Percentiles rank a stretch among this genome's conserved stretches.
Evolutionary conservation across 2,329 filamentous ascomycete species (phyloP).

Genomic region (Colletotrichum zoysiae): DNA sequence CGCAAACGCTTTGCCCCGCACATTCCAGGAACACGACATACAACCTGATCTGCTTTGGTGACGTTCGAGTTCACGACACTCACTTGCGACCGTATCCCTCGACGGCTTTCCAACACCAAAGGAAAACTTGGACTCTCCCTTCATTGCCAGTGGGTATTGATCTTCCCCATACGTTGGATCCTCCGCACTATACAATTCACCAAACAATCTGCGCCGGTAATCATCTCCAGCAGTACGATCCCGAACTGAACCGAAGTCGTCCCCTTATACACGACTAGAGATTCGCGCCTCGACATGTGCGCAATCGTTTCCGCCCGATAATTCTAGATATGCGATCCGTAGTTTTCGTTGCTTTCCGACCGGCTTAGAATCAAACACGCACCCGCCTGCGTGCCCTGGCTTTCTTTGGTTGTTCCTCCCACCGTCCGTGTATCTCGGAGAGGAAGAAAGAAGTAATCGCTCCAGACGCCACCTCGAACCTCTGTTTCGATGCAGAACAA

Average conservation of each 20-base stretch:
- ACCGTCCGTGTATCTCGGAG: background rate
- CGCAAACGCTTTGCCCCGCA: conserved; percentile 10
- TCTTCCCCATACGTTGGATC: background rate
- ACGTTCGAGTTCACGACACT: conserved; percentile 2
- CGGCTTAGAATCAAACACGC: conserved; percentile 14
- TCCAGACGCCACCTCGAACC: background rate
- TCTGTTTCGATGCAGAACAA: conserved; percentile 14
- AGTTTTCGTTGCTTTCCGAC: conserved; percentile 4
- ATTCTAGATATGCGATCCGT: conserved; percentile 26
- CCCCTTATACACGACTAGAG: background rate
- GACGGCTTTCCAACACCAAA: conserved; percentile 6
- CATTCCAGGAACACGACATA: background rate
- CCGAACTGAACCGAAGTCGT: background rate
- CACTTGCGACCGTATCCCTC: background rate
- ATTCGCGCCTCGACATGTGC: conserved; percentile 24
- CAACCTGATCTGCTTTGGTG: background rate
- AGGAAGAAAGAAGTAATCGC: background rate
- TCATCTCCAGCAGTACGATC: background rate
- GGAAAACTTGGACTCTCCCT: background rate
- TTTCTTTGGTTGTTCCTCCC: background rate
- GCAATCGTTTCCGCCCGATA: conserved; percentile 1
- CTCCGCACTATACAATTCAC: no score
- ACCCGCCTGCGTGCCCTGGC: background rate
- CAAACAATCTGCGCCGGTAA: background rate
- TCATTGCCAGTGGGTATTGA: background rate